Evolutionary conservation across 768 basidiomycete genomes (phyloP), one percentile per base, ranked within the genome.

Genomic region (Dioszegia hungarica): DNA sequence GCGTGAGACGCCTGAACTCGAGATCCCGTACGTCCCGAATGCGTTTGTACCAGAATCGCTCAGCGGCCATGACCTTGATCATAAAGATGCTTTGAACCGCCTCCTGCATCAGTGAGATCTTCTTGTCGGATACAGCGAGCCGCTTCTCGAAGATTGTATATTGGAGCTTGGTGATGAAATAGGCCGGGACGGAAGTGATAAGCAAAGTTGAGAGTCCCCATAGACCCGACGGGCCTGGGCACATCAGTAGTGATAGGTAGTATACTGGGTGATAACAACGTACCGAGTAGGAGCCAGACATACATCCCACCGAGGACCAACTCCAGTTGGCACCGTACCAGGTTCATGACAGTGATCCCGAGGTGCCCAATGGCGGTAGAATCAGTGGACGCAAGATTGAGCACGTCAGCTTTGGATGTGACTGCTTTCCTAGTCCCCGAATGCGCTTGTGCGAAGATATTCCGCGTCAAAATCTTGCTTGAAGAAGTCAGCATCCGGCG

Each of bases 31-130:
- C 61, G 1, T 50, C 51, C 39, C 45, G 64, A 50, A 75, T 59
- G 40, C 67, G 52, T 20, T 41, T 54, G 52, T 44, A 65, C 62
- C 73, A 72, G 56, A 66, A 64, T n/a, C 47, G 28, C 40, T 72
- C 70, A 1, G 60, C 53, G 1, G 67, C 70, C 63, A 63, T 68
- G 59, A 66, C 61, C 57, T 72, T 72, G 59, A 72, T 67, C 64
- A 67, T 64, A 6, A 67, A 62, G 20, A 72, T 68, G 3, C 65
- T 63, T 41, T 68, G 70, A 17, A 72, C 59, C 0, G 62, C 62
- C 48, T 72, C 67, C 40, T 67, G 60, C 63, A 75, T 60, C 10
- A 68, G 38, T 0, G 64, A 39, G n/a, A 63, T 44, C 31, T 63
- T 63, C 33, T 63, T 56, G 34, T 66, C 68, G 22, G 58, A 56